Conservation (phyloP, 345 rosid species). For the Eucalyptus cloeziana region DNA sequence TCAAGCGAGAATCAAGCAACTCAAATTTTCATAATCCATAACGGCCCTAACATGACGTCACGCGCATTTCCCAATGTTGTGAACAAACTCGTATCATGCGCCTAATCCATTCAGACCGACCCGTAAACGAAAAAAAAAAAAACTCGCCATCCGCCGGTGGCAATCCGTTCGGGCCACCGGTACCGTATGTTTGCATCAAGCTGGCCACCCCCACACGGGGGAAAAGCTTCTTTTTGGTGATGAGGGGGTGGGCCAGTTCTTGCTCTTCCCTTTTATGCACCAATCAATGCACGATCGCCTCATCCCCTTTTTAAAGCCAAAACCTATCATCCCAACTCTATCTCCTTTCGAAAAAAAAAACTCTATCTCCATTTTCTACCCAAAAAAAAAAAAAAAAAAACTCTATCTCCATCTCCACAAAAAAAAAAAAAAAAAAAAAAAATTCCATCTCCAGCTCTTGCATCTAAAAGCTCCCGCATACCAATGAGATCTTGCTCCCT, state of each 20-base stretch:
- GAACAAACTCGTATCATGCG: background rate
- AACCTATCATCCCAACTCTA: background rate
- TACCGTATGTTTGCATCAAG: background rate
- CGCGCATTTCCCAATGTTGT: fast-evolving
- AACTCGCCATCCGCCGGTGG: background rate
- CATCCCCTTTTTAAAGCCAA: background rate
- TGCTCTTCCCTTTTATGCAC: background rate
- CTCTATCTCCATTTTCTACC: background rate
- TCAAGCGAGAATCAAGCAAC: fast-evolving
- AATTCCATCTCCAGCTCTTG: background rate
- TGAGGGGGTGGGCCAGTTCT: background rate
- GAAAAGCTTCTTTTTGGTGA: background rate
- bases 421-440: no score
- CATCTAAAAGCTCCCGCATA: background rate
- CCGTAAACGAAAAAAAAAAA: no score
- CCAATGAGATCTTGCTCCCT: background rate
- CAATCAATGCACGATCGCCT: background rate
- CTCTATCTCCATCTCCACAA: background rate
- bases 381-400: no score
- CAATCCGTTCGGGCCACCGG: background rate
- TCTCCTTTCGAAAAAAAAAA: background rate
- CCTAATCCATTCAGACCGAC: background rate
- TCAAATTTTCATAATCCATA: background rate
- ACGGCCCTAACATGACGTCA: background rate
- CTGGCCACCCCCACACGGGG: background rate